Conservation (phyloP, 192 early-diverging fungal genomes). For the Diversispora eburnea region DNA sequence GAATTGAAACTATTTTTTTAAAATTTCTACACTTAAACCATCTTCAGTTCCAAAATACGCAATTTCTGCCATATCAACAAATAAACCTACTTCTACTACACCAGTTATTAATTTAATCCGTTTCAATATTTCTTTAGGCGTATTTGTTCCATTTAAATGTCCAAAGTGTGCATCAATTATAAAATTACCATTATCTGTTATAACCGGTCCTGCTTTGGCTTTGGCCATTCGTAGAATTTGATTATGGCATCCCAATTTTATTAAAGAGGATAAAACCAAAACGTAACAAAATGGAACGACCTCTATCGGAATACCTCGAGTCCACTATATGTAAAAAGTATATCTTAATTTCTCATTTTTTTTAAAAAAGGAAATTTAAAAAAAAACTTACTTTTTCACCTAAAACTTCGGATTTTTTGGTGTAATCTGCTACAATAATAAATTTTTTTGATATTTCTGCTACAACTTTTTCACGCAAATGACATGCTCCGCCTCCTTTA, state of each 20-base stretch:
- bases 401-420: slow-evolving; percentile 74
- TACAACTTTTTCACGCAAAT: slow-evolving; percentile 92
- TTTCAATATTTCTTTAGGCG: slow-evolving; percentile 46
- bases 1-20: not conserved
- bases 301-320: slow-evolving; percentile 85
- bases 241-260: slow-evolving; percentile 40
- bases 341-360: too few species aligned
- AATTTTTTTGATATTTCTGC: slow-evolving; percentile 78
- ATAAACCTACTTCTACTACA: slow-evolving; percentile 90
- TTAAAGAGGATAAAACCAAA: slow-evolving; percentile 55
- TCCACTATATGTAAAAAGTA: slow-evolving; percentile 57
- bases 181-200: slow-evolving; percentile 94
- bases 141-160: slow-evolving; percentile 6
- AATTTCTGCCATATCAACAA: slow-evolving; percentile 76
- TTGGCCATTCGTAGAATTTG: slow-evolving; percentile 79
- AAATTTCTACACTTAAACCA: slow-evolving; percentile 35
- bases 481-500: slow-evolving; percentile 93
- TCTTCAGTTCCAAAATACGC: slow-evolving; percentile 86
- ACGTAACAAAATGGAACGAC: slow-evolving; percentile 82
- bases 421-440: slow-evolving; percentile 86
- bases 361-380: too few species aligned
- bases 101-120: slow-evolving; percentile 76
- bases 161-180: slow-evolving; percentile 85
- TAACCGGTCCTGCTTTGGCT: slow-evolving; percentile 87
- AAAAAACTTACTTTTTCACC: slow-evolving; percentile 75